A percentile compares a stretch with the other conserved stretches of the same genome.
Evolutionary conservation across 108 stramenopile species (phyloP).

Genomic region (Bacterosira constricta): DNA sequence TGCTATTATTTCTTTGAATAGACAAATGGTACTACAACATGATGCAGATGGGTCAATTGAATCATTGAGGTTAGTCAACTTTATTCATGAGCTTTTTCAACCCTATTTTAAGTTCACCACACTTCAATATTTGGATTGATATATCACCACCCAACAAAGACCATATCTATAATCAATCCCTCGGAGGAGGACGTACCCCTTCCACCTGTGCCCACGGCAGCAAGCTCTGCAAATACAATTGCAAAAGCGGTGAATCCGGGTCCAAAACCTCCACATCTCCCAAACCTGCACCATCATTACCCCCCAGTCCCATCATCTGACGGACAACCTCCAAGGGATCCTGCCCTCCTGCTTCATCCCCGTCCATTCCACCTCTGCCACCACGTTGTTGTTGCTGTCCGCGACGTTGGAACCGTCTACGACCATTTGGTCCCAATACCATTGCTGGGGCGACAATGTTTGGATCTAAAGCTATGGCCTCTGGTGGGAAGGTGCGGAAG

Average conservation of each 20-base stretch:
- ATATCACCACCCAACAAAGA: background rate
- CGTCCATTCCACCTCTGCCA: slow-evolving; percentile 4
- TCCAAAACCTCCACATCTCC: slow-evolving; percentile 52
- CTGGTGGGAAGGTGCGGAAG: slow-evolving; percentile 73
- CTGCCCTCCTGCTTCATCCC: slow-evolving; percentile 3
- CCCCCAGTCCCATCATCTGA: slow-evolving; percentile 30
- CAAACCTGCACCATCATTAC: slow-evolving; percentile 7
- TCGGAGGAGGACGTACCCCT: slow-evolving; percentile 65
- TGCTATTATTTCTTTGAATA: too few relatives aligned
- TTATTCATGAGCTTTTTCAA: too few relatives aligned
- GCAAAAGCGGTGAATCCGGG: slow-evolving; percentile 79
- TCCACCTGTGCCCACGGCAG: slow-evolving; percentile 86
- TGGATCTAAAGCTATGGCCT: slow-evolving; percentile 77
- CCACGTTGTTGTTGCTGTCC: slow-evolving; percentile 19
- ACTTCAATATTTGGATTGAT: background rate
- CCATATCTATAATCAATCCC: background rate
- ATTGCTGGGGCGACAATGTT: slow-evolving; percentile 75
- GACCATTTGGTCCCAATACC: slow-evolving; percentile 64
- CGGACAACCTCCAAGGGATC: slow-evolving; percentile 11
- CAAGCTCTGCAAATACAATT: slow-evolving; percentile 73
- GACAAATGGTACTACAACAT: too few relatives aligned
- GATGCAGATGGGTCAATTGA: too few relatives aligned
- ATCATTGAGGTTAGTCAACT: too few relatives aligned
- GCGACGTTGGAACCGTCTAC: slow-evolving; percentile 58
- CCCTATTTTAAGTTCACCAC: too few relatives aligned